Conservation (phyloP, 306 rosid species). For the Crotalaria pallida region DNA sequence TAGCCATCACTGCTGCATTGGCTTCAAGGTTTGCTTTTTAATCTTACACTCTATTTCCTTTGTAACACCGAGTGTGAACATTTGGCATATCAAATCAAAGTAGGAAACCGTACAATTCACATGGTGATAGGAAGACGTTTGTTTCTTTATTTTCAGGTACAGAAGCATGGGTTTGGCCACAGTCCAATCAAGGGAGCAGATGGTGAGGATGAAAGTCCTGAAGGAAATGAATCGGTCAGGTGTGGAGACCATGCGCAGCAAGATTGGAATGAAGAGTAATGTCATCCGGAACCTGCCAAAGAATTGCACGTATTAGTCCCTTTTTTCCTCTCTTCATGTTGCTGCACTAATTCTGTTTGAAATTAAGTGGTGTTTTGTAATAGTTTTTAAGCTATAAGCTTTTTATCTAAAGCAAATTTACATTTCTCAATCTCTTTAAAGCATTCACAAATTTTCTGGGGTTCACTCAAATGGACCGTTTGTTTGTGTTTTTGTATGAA, state of each 20-base stretch:
- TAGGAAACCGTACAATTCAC: background rate
- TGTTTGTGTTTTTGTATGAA: background rate
- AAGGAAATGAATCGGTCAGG: conserved; percentile 79
- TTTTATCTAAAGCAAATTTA: background rate
- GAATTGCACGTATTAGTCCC: conserved; percentile 56
- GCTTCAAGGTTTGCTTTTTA: conserved; percentile 67
- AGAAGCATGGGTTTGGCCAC: conserved; percentile 93
- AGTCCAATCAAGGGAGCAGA: conserved; percentile 64
- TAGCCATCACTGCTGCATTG: conserved; percentile 60
- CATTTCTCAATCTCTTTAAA: background rate
- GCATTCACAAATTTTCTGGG: background rate
- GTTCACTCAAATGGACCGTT: background rate
- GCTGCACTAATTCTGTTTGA: background rate
- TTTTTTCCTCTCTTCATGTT: background rate
- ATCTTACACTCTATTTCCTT: background rate
- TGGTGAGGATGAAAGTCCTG: conserved; percentile 86
- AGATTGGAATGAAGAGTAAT: conserved; percentile 85
- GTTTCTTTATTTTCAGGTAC: conserved; percentile 48
- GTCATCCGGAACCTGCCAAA: conserved; percentile 90
- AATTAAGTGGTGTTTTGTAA: background rate
- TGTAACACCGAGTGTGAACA: background rate
- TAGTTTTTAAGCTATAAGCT: background rate
- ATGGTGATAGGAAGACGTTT: background rate
- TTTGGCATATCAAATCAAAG: background rate
- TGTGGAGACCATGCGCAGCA: conserved; percentile 76